A percentile compares a stretch with the other conserved stretches of the same genome.
Conservation (phyloP, 1,284 basidiomycete genomes). For the Volvariella surrecta region DNA sequence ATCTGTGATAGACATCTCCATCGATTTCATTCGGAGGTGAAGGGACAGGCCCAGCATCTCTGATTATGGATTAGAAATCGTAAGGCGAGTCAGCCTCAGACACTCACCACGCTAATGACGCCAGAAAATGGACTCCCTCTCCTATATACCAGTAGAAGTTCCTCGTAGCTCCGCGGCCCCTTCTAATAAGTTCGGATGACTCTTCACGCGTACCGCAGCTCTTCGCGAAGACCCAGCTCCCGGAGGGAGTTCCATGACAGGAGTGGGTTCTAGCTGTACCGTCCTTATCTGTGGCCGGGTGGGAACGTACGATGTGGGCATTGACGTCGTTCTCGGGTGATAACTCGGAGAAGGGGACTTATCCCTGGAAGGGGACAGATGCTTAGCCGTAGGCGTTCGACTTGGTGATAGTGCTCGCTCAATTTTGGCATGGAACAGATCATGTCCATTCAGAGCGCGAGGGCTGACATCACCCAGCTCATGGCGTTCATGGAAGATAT, state of each 20-base stretch:
- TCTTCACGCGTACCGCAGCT: not conserved
- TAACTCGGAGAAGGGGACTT: constrained; percentile 8
- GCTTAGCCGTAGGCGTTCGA: constrained; percentile 10
- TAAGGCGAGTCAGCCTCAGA: too few species aligned
- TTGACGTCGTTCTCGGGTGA: constrained; percentile 15
- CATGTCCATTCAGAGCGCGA: constrained; percentile 4
- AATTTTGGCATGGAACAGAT: not conserved
- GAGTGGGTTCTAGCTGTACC: constrained; percentile 43
- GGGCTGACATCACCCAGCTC: constrained; percentile 34
- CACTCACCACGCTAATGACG: too few species aligned
- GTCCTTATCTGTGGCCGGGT: constrained; percentile 28
- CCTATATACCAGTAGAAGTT: not conserved
- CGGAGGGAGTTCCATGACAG: constrained; percentile 38
- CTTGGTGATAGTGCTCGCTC: not conserved
- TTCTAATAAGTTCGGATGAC: not conserved
- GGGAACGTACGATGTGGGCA: constrained; percentile 23
- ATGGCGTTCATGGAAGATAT: constrained; percentile 23
- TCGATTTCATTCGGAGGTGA: too few species aligned
- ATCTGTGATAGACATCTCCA: too few species aligned
- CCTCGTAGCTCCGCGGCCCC: constrained; percentile 4
- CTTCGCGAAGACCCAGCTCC: constrained; percentile 2
- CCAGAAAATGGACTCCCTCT: not conserved
- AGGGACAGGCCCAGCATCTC: too few species aligned
- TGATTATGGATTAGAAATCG: too few species aligned
- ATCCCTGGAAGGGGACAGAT: constrained; percentile 12